Evolutionary conservation across 768 basidiomycete genomes (phyloP).

Genomic region (Macrolepiota dolichaula): DNA sequence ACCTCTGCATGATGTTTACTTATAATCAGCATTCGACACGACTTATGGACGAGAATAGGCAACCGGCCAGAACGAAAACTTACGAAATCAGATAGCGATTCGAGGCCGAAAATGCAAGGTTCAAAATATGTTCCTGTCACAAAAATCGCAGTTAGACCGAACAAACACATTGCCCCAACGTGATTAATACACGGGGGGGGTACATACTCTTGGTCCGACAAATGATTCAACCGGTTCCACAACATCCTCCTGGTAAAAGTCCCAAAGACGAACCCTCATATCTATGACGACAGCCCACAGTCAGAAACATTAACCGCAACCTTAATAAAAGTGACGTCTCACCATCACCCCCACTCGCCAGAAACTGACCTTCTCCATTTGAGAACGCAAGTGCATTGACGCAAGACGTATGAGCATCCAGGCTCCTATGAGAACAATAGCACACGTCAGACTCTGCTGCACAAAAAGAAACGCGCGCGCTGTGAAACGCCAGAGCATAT

Average conservation of each 20-base stretch:
- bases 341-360: slow-evolving; percentile 74
- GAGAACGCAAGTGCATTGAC: slow-evolving; percentile 65
- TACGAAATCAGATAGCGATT: slow-evolving; percentile 66
- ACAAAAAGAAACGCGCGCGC: too few relatives aligned
- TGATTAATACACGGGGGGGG: background rate
- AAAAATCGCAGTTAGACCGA: background rate
- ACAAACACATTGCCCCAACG: background rate
- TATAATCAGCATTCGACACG: background rate
- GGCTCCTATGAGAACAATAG: slow-evolving; percentile 23
- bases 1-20: slow-evolving; percentile 33
- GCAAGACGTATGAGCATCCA: slow-evolving; percentile 54
- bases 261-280: slow-evolving; percentile 56
- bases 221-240: slow-evolving; percentile 37
- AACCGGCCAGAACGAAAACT: slow-evolving; percentile 24
- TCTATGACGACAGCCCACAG: slow-evolving; percentile 32
- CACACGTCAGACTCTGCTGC: background rate
- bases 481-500: background rate
- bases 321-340: slow-evolving; percentile 17
- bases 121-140: slow-evolving; percentile 66
- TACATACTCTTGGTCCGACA: slow-evolving; percentile 45
- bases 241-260: slow-evolving; percentile 60
- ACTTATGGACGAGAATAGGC: slow-evolving; percentile 13
- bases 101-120: slow-evolving; percentile 64
- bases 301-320: background rate
- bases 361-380: slow-evolving; percentile 53